A percentile compares a stretch with the other conserved stretches of the same genome.
Evolutionary conservation across 768 basidiomycete species (phyloP).

Genomic region (Pleurotus djamor): DNA sequence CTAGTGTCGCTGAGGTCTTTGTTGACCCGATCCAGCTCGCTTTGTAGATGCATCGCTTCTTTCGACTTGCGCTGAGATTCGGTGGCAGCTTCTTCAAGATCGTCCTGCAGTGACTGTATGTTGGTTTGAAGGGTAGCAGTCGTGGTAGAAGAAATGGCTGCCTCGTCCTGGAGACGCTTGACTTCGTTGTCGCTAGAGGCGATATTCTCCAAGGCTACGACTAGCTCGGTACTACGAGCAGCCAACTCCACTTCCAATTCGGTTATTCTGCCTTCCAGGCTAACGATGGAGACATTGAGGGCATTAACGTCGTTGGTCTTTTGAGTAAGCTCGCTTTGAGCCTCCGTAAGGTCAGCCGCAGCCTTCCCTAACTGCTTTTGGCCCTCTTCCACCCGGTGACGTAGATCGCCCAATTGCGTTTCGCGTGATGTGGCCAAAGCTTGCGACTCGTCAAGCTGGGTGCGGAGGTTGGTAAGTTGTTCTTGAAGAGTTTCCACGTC

Average conservation of each 20-base stretch:
- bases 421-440: background rate
- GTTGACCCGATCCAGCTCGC: background rate
- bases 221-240: background rate
- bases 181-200: background rate
- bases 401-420: background rate
- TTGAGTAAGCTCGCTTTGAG: background rate
- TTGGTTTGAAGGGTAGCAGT: too few relatives aligned
- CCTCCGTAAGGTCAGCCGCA: background rate
- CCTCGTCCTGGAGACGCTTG: background rate
- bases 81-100: background rate
- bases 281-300: background rate
- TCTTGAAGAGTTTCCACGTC: background rate
- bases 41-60: background rate
- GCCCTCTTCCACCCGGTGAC: background rate
- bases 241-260: background rate
- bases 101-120: background rate
- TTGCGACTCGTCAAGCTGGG: background rate
- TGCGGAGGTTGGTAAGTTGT: background rate
- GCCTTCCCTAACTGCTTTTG: background rate
- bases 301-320: background rate
- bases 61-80: background rate
- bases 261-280: background rate
- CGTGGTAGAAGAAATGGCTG: background rate
- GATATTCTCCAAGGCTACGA: background rate
- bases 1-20: background rate